These are phyloP conservation scores for Davidsoniella eucalypti DNA, from an alignment of 2,329 filamentous ascomycete species.

Conservation along the genomic window DNA sequence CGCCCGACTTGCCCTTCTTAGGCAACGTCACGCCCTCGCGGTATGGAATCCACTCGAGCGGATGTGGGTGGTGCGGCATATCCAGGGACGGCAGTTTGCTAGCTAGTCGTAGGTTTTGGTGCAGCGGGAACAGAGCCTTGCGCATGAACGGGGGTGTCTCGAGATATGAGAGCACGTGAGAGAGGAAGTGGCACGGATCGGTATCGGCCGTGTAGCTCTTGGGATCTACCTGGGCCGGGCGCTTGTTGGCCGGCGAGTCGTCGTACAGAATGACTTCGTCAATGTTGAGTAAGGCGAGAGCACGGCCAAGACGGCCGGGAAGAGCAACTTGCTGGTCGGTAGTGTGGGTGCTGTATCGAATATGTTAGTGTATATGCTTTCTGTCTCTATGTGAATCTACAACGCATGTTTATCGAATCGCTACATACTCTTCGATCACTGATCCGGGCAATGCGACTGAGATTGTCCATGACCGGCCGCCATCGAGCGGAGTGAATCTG, in stretches of 20 bases:
- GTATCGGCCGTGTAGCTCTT: constrained; percentile 48
- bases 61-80: constrained; percentile 68
- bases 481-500: constrained; percentile 45
- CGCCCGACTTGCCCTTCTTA: constrained; percentile 22
- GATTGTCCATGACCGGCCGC: constrained; percentile 54
- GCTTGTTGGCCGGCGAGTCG: constrained; percentile 38
- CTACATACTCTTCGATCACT: constrained; percentile 53
- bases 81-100: constrained; percentile 62
- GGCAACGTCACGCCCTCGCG: constrained; percentile 55
- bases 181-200: constrained; percentile 65
- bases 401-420: too few species aligned
- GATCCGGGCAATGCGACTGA: constrained; percentile 67
- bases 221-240: constrained; percentile 31
- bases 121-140: constrained; percentile 57
- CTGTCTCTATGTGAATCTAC: too few species aligned
- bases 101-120: constrained; percentile 59
- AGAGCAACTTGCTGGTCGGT: constrained; percentile 60
- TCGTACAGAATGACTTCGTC: constrained; percentile 76
- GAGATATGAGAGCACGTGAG: constrained; percentile 63
- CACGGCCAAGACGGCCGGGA: constrained; percentile 62
- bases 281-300: constrained; percentile 65
- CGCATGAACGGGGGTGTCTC: constrained; percentile 74
- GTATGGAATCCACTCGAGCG: constrained; percentile 62
- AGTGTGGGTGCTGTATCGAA: constrained; percentile 42
- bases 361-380: neutral